Evolutionary conservation across 129 eudicot species (phyloP).

Genomic region (Escallonia herrerae): DNA sequence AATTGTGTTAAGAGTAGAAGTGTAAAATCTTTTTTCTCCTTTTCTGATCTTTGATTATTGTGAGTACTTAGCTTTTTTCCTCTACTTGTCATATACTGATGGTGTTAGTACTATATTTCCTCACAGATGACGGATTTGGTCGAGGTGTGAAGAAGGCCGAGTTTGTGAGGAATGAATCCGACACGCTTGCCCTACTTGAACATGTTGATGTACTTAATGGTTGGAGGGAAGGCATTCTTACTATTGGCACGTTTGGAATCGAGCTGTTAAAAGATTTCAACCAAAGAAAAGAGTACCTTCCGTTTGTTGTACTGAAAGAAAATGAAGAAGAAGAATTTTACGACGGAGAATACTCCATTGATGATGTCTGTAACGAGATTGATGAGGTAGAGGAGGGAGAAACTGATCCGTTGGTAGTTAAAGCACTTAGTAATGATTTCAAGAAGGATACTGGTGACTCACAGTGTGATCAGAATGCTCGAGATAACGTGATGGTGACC

Average conservation of each 20-base stretch:
- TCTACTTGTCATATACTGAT: no score
- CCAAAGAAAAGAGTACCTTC: not conserved
- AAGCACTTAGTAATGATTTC: conserved; percentile 33
- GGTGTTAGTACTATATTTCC: no score
- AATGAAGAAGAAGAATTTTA: conserved; percentile 4
- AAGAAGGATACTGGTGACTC: not conserved
- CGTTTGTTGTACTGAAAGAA: not conserved
- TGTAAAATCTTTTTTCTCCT: no score
- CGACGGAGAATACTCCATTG: not conserved
- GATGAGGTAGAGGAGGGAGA: conserved; percentile 21
- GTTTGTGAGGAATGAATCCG: conserved; percentile 9
- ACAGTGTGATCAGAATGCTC: conserved; percentile 6
- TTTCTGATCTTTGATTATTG: no score
- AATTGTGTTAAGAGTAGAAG: no score
- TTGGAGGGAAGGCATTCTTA: conserved; percentile 55
- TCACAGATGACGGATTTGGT: conserved; percentile 24
- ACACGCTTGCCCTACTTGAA: conserved; percentile 28
- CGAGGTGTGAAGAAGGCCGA: conserved; percentile 11
- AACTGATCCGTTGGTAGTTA: conserved; percentile 34
- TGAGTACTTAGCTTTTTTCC: no score
- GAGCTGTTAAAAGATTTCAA: conserved; percentile 29
- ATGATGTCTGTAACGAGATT: not conserved
- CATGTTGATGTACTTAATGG: conserved; percentile 21
- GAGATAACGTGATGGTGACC: not conserved
- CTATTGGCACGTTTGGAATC: conserved; percentile 69